Base-by-base conservation (phyloP, 176 grass and related monocot species). In the Saccharum officinarum region DNA sequence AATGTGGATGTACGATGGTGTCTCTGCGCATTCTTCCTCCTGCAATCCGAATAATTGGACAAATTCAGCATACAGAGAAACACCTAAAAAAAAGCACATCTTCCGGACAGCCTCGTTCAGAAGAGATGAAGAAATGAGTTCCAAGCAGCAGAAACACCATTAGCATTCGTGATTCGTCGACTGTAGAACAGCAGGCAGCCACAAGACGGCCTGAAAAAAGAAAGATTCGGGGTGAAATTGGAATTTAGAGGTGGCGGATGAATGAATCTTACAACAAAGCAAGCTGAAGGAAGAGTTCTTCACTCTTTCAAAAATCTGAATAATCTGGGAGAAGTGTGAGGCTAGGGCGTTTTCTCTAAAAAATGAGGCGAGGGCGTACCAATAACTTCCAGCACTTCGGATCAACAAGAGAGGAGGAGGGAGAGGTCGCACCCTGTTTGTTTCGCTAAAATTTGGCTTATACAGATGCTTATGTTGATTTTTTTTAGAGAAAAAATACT, bases 1-100 rank as follows among this genome's bases (percentile, higher is more conserved):
- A 41, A 95, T 94, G 79, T 92, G 84, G 77, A 88, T 95, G 86
- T 95, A 98, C 72, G 79, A 72, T 7, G 93, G 90, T 26, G 81
- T 60, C 31, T 80, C 82, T 47, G 79, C 42, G 31, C 20, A 66
- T 67, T 78, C 82, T 84, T 90, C 82, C 63, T 92, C 93, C 93
- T 95, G 13, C 39, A 33, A 67, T 23, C 17, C 45, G 41, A 42
- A 68, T 16, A 75, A 50, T 49, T 11, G 5, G 8, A 57, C 8
- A 22, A 67, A 15, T 46, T 90, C 55, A 86, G 57, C 10, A 72
- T 49, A 77, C 16, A 57, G 4, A 78, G 9, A 71, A 34, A 75
- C 1, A 10, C 18, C n/a, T 3, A 14, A 8, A 42, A 79, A n/a
- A 52, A 4, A 1, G n/a, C n/a, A n/a, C 20, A 22, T 47, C 54